A percentile compares a stretch with the other conserved stretches of the same genome.
phyloP scores from a whole-genome alignment of 805 yeast genomes.

The Candida andamanensis region DNA sequence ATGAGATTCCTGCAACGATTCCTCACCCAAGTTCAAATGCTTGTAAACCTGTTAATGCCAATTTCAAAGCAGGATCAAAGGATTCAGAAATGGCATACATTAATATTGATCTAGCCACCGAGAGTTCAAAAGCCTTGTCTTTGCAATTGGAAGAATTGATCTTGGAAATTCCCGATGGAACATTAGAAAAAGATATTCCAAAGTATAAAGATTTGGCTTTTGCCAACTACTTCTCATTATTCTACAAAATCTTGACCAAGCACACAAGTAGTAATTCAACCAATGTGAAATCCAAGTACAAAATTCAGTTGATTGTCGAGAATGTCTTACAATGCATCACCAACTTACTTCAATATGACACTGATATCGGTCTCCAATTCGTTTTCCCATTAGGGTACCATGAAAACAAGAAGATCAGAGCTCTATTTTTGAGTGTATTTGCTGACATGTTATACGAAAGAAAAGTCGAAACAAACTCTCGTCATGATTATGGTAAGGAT shows the following conservation, averaged over 20 bases:
- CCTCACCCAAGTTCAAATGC: slow-evolving; percentile 3
- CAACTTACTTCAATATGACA: slow-evolving; percentile 65
- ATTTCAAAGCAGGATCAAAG: too few relatives aligned
- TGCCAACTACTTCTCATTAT: slow-evolving; percentile 62
- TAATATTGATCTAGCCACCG: slow-evolving; percentile 57
- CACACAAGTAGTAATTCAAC: slow-evolving; percentile 21
- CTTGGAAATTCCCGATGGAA: slow-evolving; percentile 54
- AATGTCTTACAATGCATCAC: slow-evolving; percentile 63
- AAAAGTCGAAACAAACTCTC: slow-evolving; percentile 15
- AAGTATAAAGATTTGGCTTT: slow-evolving; percentile 58
- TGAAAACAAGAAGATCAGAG: slow-evolving; percentile 55
- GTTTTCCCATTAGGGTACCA: slow-evolving; percentile 79
- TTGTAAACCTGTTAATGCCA: not conserved
- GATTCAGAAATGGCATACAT: slow-evolving; percentile 10
- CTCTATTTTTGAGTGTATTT: slow-evolving; percentile 74
- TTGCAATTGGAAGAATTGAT: slow-evolving; percentile 51
- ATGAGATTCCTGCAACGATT: slow-evolving; percentile 11
- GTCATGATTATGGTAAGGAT: slow-evolving; percentile 25
- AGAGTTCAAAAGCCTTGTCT: slow-evolving; percentile 56
- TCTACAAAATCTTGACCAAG: slow-evolving; percentile 49
- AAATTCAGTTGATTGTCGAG: slow-evolving; percentile 52
- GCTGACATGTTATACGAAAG: slow-evolving; percentile 52
- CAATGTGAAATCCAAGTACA: slow-evolving; percentile 39
- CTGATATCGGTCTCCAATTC: slow-evolving; percentile 69
- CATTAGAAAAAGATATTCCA: slow-evolving; percentile 46